Conservation (phyloP, 1,284 basidiomycete species). For the Fomes fomentarius region DNA sequence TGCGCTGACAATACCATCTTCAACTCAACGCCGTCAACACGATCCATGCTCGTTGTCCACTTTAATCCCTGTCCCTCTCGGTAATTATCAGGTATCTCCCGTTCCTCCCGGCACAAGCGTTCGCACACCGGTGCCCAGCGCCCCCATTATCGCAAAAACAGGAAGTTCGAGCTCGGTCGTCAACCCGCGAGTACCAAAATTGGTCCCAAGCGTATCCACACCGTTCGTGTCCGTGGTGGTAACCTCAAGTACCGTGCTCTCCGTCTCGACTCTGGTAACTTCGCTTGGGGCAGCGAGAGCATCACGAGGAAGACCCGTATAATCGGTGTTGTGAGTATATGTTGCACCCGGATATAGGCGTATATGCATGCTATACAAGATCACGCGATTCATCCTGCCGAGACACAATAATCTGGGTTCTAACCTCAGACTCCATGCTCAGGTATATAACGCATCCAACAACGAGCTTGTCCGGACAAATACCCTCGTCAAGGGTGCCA, state of each 20-base stretch:
- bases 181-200: conserved; percentile 96
- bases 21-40: too few relatives aligned
- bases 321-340: conserved; percentile 88
- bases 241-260: conserved; percentile 94
- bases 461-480: conserved; percentile 99
- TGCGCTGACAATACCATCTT: conserved; percentile 5
- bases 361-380: too few relatives aligned
- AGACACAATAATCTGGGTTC: too few relatives aligned
- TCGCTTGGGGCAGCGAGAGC: conserved; percentile 95
- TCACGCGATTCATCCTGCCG: too few relatives aligned
- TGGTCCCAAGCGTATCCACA: conserved; percentile 90
- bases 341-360: too few relatives aligned
- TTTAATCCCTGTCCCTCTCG: not conserved
- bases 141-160: conserved; percentile 97
- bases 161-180: conserved; percentile 98
- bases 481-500: conserved; percentile 93
- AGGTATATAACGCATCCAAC: conserved; percentile 98
- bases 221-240: conserved; percentile 91
- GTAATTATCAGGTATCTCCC: conserved; percentile 78
- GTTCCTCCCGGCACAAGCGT: conserved; percentile 94
- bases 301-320: conserved; percentile 92
- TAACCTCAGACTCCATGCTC: not conserved
- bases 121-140: conserved; percentile 91
- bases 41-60: not conserved
- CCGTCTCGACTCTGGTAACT: conserved; percentile 93